Percentiles rank a stretch among this genome's conserved stretches.
phyloP scores from a whole-genome alignment of 2,329 filamentous ascomycete species.

The Magnaporthales sp. region DNA sequence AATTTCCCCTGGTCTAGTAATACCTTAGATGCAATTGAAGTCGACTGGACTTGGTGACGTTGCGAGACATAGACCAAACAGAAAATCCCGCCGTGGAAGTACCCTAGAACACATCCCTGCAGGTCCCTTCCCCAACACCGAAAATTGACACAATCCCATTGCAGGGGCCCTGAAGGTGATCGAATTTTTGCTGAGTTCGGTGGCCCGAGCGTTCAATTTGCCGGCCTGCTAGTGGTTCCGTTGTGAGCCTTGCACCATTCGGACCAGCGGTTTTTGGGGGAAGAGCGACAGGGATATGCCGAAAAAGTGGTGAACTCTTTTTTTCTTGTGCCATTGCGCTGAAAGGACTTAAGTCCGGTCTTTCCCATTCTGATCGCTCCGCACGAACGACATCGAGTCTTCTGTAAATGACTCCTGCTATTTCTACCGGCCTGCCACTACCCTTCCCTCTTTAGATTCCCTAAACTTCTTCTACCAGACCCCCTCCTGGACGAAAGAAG shows the following conservation, averaged over 20 bases:
- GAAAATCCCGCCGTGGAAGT: not conserved
- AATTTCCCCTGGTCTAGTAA: not conserved
- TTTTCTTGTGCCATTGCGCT: not conserved
- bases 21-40: not conserved
- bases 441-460: not conserved
- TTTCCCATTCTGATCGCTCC: conserved; percentile 4
- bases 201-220: not conserved
- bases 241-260: conserved; percentile 2
- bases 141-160: conserved; percentile 4
- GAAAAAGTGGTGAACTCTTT: conserved; percentile 6
- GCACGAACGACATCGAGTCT: not conserved
- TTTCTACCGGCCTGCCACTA: not conserved
- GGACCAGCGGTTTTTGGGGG: conserved; percentile 6
- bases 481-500: not conserved
- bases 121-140: conserved; percentile 6
- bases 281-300: conserved; percentile 4
- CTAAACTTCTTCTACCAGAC: not conserved
- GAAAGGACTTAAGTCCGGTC: not conserved
- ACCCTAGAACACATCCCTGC: conserved; percentile 1
- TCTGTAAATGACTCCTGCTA: not conserved
- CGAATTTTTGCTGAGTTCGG: conserved; percentile 3
- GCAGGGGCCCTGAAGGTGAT: conserved; percentile 1
- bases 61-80: not conserved
- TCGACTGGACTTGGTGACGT: not conserved
- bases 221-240: conserved; percentile 2